Conservation (phyloP, 2,329 filamentous ascomycete species). For the Amylocarpus encephaloides region DNA sequence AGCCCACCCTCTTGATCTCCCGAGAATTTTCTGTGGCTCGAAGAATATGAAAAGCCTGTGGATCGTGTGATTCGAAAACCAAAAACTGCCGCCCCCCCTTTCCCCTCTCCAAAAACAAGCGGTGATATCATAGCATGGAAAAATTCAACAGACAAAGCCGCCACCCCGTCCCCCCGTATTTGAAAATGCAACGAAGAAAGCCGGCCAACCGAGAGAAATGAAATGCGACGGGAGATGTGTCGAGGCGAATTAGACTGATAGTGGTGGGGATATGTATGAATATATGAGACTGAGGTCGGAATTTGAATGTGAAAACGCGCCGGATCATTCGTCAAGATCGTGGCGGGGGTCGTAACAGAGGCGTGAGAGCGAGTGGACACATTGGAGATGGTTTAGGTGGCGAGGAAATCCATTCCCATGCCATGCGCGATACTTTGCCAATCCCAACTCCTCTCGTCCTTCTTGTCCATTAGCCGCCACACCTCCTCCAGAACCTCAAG, state of each 20-base stretch:
- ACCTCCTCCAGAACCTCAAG: slow-evolving; percentile 49
- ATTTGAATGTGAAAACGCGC: too few relatives aligned
- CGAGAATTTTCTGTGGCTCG: too few relatives aligned
- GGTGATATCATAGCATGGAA: not conserved
- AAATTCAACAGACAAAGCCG: not conserved
- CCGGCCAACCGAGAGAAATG: too few relatives aligned
- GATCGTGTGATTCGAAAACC: not conserved
- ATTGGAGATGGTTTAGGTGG: slow-evolving; percentile 21
- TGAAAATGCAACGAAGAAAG: not conserved
- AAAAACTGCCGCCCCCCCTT: not conserved
- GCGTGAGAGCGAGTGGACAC: not conserved
- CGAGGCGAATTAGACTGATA: too few relatives aligned
- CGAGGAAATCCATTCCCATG: slow-evolving; percentile 50
- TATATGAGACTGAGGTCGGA: too few relatives aligned
- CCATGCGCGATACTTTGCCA: slow-evolving; percentile 52
- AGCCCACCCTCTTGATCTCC: too few relatives aligned
- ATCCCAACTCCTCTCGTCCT: slow-evolving; percentile 56
- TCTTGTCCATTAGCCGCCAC: slow-evolving; percentile 52
- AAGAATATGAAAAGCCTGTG: too few relatives aligned
- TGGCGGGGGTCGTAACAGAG: not conserved
- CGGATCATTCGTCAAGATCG: too few relatives aligned
- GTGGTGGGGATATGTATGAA: too few relatives aligned
- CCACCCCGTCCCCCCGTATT: not conserved
- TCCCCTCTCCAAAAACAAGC: not conserved
- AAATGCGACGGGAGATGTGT: too few relatives aligned